These are phyloP conservation scores for Polytrichum commune DNA, from an alignment of 225 moss, liverwort and hornwort genomes.

Conservation along the genomic window DNA sequence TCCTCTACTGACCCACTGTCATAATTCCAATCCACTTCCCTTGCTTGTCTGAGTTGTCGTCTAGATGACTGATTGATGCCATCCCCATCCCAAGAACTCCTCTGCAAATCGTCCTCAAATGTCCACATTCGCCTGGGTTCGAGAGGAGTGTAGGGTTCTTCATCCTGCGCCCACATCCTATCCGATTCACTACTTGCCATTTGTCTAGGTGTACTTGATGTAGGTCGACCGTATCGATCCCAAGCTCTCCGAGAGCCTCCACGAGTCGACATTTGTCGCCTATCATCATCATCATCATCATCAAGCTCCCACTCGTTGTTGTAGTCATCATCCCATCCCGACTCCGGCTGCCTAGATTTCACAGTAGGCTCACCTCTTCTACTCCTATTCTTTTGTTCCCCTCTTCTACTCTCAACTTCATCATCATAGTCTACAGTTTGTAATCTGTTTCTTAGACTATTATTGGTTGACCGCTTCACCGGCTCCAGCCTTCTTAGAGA, in stretches of 20 bases:
- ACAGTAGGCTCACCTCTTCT: neutral
- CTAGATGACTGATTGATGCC: neutral
- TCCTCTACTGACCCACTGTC: neutral
- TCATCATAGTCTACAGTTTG: constrained; percentile 32
- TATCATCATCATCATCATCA: constrained; percentile 12
- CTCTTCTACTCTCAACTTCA: constrained; percentile 26
- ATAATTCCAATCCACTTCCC: neutral
- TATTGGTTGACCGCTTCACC: neutral
- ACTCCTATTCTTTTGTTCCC: constrained; percentile 10
- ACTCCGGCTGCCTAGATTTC: constrained; percentile 21
- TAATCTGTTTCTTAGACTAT: neutral
- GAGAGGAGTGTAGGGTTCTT: constrained; percentile 12
- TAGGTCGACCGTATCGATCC: neutral
- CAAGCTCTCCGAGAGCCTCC: constrained; percentile 9
- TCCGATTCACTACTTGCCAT: constrained; percentile 19
- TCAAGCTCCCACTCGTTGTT: neutral
- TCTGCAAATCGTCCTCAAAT: neutral
- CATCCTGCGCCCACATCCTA: constrained; percentile 30
- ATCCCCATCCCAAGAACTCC: neutral
- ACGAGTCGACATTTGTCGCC: constrained; percentile 17
- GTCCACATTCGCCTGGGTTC: neutral
- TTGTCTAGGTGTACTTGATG: constrained; percentile 22
- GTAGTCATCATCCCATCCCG: constrained; percentile 7
- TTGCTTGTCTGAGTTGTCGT: neutral
- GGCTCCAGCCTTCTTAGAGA: neutral